A percentile compares a stretch with the other conserved stretches of the same genome.
These are phyloP conservation scores for Cichorium intybus DNA, from an alignment of 140 eudicot species.

Conservation along the genomic window DNA sequence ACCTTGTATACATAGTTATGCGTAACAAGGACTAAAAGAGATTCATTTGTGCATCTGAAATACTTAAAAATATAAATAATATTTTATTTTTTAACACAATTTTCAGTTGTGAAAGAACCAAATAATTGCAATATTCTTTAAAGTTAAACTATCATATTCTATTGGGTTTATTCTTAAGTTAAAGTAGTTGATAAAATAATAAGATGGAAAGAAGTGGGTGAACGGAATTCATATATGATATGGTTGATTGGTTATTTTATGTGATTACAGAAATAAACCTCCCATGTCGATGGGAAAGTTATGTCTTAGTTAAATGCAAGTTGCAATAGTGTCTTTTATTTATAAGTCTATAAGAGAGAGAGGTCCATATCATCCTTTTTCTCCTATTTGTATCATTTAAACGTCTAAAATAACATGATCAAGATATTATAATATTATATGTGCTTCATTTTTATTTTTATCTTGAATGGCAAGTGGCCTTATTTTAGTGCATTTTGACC, in stretches of 20 bases:
- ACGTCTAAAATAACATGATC: conserved; percentile 4
- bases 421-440: conserved; percentile 8
- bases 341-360: neutral
- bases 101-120: neutral
- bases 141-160: neutral
- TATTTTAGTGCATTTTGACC: conserved; percentile 13
- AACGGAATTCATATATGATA: conserved; percentile 12
- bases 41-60: neutral
- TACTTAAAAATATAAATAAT: neutral
- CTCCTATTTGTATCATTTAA: conserved; percentile 4
- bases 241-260: conserved; percentile 23
- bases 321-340: conserved; percentile 15
- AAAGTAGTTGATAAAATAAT: conserved; percentile 2
- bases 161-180: neutral
- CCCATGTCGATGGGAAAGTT: conserved; percentile 31
- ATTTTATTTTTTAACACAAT: neutral
- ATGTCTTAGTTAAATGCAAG: conserved; percentile 22
- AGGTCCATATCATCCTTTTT: conserved; percentile 25
- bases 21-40: neutral
- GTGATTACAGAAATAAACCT: conserved; percentile 7
- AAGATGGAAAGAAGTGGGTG: conserved; percentile 19
- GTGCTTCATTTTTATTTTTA: neutral
- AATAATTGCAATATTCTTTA: neutral
- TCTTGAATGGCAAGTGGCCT: conserved; percentile 23
- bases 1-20: neutral